A percentile compares a stretch with the other conserved stretches of the same genome.
These are phyloP conservation scores for Pseudozyma pruni DNA, from an alignment of 1,284 basidiomycete species.

Conservation along the genomic window DNA sequence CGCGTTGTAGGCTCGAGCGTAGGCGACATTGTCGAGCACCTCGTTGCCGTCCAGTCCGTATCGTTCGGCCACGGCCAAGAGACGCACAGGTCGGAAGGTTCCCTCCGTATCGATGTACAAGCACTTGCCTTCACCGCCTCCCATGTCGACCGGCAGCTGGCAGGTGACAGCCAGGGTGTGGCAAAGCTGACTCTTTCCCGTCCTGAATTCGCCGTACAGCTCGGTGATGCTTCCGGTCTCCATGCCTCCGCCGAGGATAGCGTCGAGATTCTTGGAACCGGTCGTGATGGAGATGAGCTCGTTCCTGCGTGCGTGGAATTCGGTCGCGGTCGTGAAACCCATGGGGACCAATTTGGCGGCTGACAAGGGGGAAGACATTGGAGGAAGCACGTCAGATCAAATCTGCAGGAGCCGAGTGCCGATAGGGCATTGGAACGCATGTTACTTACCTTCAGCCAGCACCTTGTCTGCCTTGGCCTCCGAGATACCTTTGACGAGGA, in stretches of 20 bases:
- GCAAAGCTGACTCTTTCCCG: constrained; percentile 97
- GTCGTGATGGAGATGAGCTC: constrained; percentile 97
- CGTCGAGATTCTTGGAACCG: constrained; percentile 94
- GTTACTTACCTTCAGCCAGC: constrained; percentile 79
- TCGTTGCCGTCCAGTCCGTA: constrained; percentile 96
- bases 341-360: constrained; percentile 96
- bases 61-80: constrained; percentile 93
- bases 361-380: constrained; percentile 66
- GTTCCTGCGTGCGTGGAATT: constrained; percentile 89
- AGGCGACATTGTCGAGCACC: constrained; percentile 97
- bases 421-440: constrained; percentile 1
- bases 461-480: constrained; percentile 99
- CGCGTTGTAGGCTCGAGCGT: constrained; percentile 97
- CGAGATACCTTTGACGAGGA: constrained; percentile 95
- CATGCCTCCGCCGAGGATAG: constrained; percentile 93
- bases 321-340: constrained; percentile 97
- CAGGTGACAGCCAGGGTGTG: constrained; percentile 98
- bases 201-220: constrained; percentile 97
- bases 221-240: constrained; percentile 99
- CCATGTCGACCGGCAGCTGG: constrained; percentile 94
- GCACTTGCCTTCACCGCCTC: constrained; percentile 98
- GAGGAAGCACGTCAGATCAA: too few species aligned
- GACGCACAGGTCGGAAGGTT: constrained; percentile 94
- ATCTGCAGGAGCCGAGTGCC: too few species aligned
- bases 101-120: constrained; percentile 99